phyloP scores from a whole-genome alignment of 2,329 filamentous ascomycete species.

The Trichoderma sp. region DNA sequence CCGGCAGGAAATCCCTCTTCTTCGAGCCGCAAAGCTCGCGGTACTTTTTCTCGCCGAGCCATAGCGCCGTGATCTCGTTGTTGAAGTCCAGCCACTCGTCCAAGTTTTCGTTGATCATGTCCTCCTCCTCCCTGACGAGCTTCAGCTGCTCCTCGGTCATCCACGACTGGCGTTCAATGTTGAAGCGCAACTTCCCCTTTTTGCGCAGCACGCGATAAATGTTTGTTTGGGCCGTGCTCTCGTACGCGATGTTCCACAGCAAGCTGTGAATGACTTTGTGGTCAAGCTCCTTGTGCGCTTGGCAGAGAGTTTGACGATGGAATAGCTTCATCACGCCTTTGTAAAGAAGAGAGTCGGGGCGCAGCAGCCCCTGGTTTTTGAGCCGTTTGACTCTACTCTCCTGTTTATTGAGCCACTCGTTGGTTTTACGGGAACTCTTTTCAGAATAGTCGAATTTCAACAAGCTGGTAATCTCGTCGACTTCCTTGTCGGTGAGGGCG shows the following conservation, averaged over 20 bases:
- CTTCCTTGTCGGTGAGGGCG: too few relatives aligned
- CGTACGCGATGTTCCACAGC: slow-evolving; percentile 46
- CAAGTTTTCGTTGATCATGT: not conserved
- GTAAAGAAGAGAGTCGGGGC: slow-evolving; percentile 36
- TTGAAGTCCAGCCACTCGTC: slow-evolving; percentile 34
- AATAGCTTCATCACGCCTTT: slow-evolving; percentile 33
- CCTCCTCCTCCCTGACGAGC: not conserved
- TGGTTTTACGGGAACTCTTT: too few relatives aligned
- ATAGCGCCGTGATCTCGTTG: slow-evolving; percentile 38
- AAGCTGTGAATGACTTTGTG: slow-evolving; percentile 47
- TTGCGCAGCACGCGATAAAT: slow-evolving; percentile 34
- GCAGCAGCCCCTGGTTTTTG: slow-evolving; percentile 28
- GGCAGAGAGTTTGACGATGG: slow-evolving; percentile 42
- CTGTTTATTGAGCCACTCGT: slow-evolving; percentile 42
- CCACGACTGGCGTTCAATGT: not conserved
- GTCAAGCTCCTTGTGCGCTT: slow-evolving; percentile 44
- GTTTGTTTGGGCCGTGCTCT: slow-evolving; percentile 42
- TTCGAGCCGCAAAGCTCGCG: slow-evolving; percentile 40
- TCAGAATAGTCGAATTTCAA: too few relatives aligned
- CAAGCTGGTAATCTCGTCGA: too few relatives aligned
- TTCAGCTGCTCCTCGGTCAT: too few relatives aligned
- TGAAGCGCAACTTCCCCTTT: slow-evolving; percentile 1
- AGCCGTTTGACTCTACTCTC: slow-evolving; percentile 27
- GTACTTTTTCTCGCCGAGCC: slow-evolving; percentile 43
- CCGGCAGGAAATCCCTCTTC: not conserved